A percentile compares a stretch with the other conserved stretches of the same genome.
phyloP scores from a whole-genome alignment of 306 rosid genomes.

The Elaeagnus macrophylla region DNA sequence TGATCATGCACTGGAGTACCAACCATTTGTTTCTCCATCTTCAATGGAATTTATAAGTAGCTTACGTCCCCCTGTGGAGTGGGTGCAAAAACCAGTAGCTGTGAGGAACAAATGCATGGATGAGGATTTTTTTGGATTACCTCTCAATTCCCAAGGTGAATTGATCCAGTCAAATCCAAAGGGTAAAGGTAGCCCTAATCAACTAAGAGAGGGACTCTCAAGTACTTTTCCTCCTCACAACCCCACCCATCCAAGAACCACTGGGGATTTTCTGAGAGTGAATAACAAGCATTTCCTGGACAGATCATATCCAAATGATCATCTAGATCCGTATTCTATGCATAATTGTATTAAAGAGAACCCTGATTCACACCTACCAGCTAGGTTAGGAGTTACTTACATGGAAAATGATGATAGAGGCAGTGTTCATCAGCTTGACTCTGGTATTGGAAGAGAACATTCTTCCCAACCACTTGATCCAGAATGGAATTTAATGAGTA shows the following conservation, averaged over 20 bases:
- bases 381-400: slow-evolving; percentile 45
- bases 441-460: slow-evolving; percentile 34
- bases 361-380: slow-evolving; percentile 33
- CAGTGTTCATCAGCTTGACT: slow-evolving; percentile 33
- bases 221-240: slow-evolving; percentile 33
- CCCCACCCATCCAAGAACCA: slow-evolving; percentile 23
- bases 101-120: slow-evolving; percentile 31
- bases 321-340: slow-evolving; percentile 34
- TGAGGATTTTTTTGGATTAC: slow-evolving; percentile 57
- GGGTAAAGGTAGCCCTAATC: slow-evolving; percentile 29
- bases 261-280: slow-evolving; percentile 31
- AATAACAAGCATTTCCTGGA: slow-evolving; percentile 34
- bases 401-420: slow-evolving; percentile 40
- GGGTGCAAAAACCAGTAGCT: slow-evolving; percentile 38
- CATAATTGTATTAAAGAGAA: slow-evolving; percentile 23
- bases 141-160: slow-evolving; percentile 93
- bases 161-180: slow-evolving; percentile 65
- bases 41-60: slow-evolving; percentile 35
- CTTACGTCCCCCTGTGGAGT: slow-evolving; percentile 28
- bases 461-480: slow-evolving; percentile 32
- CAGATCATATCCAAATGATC: slow-evolving; percentile 39
- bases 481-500: slow-evolving; percentile 26
- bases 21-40: slow-evolving; percentile 24
- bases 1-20: slow-evolving; percentile 25
- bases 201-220: slow-evolving; percentile 38